phyloP scores from a whole-genome alignment of 2,329 filamentous ascomycete species.

The Periconia macrospinosa region DNA sequence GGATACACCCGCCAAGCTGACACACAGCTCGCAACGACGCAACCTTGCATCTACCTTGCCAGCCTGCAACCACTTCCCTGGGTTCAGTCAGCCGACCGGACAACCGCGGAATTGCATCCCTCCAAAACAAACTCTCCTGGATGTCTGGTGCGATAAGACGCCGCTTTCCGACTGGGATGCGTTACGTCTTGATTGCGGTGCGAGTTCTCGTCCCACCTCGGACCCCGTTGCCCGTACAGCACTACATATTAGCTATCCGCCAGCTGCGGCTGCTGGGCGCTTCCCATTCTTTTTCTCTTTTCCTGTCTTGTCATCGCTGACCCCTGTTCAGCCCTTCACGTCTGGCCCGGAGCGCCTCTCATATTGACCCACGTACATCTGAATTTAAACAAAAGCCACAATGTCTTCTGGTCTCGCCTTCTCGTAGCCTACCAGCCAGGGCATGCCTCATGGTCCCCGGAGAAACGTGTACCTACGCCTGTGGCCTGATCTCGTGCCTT shows the following conservation, averaged over 20 bases:
- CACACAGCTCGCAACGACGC: too few relatives aligned
- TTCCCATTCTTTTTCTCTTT: background rate
- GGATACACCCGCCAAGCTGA: background rate
- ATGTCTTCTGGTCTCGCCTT: background rate
- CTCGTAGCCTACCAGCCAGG: background rate
- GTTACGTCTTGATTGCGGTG: too few relatives aligned
- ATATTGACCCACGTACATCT: background rate
- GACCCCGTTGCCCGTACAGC: too few relatives aligned
- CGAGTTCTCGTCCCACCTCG: too few relatives aligned
- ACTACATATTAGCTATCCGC: too few relatives aligned
- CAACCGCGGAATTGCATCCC: background rate
- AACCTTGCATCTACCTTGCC: too few relatives aligned
- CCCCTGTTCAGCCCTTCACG: background rate
- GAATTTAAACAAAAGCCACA: background rate
- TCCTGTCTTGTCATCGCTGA: background rate
- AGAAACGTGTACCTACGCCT: background rate
- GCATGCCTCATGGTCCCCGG: background rate
- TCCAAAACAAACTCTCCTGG: background rate
- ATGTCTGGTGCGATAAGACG: too few relatives aligned
- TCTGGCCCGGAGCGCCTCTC: background rate
- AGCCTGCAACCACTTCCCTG: too few relatives aligned
- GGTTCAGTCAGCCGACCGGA: background rate
- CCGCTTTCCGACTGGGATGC: too few relatives aligned
- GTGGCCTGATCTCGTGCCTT: background rate
- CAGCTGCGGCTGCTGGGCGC: background rate